These are phyloP conservation scores for Casuarina cunninghamiana DNA, from an alignment of 306 rosid species.

Conservation along the genomic window DNA sequence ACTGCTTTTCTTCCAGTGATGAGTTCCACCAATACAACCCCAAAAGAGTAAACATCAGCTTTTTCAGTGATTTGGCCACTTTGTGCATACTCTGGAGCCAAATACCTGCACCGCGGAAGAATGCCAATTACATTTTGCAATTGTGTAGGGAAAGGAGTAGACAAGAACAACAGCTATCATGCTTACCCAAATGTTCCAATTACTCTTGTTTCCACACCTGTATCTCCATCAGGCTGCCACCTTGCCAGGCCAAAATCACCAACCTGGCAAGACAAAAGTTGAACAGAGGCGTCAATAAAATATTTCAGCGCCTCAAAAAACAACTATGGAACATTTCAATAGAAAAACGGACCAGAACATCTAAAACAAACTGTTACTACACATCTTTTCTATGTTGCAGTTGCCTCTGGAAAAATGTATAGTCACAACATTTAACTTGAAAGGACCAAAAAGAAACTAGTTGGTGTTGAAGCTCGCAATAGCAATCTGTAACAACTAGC, in stretches of 20 bases:
- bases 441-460: neutral
- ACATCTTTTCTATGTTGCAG: neutral
- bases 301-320: conserved; percentile 26
- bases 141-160: conserved; percentile 3
- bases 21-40: conserved; percentile 94
- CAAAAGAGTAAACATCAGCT: conserved; percentile 96
- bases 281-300: conserved; percentile 5
- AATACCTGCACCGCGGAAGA: conserved; percentile 55
- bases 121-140: conserved; percentile 21
- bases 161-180: conserved; percentile 8
- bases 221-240: conserved; percentile 99
- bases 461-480: neutral
- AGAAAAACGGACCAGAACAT: neutral
- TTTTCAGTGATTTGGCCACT: conserved; percentile 98
- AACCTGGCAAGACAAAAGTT: conserved; percentile 53
- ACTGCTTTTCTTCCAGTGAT: conserved; percentile 96
- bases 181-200: conserved; percentile 97
- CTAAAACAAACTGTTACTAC: neutral
- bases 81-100: conserved; percentile 98
- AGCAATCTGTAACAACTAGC: conserved; percentile 10
- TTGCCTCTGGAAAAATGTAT: neutral
- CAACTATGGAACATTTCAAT: neutral
- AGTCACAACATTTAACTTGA: neutral
- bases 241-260: conserved; percentile 99
- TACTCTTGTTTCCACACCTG: conserved; percentile 93